phyloP scores from a whole-genome alignment of 108 stramenopile genomes.

The Schizochytrium sp. region DNA sequence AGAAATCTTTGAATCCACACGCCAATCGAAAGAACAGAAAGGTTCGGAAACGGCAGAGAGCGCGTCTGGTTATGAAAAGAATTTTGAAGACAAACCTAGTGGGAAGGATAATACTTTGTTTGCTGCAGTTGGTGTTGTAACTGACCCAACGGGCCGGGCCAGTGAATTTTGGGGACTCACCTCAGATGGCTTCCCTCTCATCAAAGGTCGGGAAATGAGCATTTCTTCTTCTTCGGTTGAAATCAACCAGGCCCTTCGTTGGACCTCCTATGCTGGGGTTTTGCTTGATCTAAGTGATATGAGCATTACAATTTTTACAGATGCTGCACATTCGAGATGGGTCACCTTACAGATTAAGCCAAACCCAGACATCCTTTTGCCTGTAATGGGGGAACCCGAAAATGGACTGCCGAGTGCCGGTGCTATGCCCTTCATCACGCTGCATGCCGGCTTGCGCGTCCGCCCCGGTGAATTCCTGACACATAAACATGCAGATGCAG shows the following conservation, averaged over 20 bases:
- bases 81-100: background rate
- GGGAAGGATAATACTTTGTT: background rate
- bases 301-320: conserved; percentile 15
- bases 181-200: background rate
- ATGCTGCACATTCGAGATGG: background rate
- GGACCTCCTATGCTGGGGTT: conserved; percentile 18
- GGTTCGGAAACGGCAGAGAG: background rate
- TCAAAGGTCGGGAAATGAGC: background rate
- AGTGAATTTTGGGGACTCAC: background rate
- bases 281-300: background rate
- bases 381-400: background rate
- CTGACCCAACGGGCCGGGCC: background rate
- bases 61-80: background rate
- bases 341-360: background rate
- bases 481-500: background rate
- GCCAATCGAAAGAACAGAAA: too few relatives aligned
- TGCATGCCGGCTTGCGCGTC: background rate
- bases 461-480: background rate
- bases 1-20: too few relatives aligned
- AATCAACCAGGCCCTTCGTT: background rate
- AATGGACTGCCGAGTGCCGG: background rate
- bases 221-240: background rate
- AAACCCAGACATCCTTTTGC: background rate
- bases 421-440: background rate
- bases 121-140: conserved; percentile 14